phyloP scores from a whole-genome alignment of 208 protist species.

The Leishmania amazonensis region DNA sequence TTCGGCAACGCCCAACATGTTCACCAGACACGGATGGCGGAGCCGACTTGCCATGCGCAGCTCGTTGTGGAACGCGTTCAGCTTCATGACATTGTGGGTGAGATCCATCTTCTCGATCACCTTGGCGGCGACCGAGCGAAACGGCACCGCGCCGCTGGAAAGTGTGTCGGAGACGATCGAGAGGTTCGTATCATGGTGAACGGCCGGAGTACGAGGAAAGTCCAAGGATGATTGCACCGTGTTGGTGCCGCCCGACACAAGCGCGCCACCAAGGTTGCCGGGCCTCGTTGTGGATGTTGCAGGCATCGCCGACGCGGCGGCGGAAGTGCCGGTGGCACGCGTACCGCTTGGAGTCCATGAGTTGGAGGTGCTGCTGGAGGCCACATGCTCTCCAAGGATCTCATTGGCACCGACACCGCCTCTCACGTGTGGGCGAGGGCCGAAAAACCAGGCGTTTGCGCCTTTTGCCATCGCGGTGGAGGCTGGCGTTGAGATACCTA shows the following conservation, averaged over 20 bases:
- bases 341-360: not conserved
- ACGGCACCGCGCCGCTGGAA: slow-evolving; percentile 25
- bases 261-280: not conserved
- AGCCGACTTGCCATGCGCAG: slow-evolving; percentile 63
- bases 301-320: not conserved
- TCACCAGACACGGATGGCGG: slow-evolving; percentile 67
- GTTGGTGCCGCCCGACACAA: not conserved
- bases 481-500: not conserved
- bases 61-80: slow-evolving; percentile 68
- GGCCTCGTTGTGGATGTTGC: slow-evolving; percentile 5
- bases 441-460: not conserved
- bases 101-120: slow-evolving; percentile 64
- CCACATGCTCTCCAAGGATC: not conserved
- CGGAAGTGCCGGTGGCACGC: not conserved
- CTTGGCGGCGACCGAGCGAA: slow-evolving; percentile 77
- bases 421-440: not conserved
- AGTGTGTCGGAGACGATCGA: slow-evolving; percentile 17
- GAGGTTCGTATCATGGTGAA: slow-evolving; percentile 13
- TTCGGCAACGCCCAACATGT: slow-evolving; percentile 69
- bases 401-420: not conserved
- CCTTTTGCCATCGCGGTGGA: not conserved
- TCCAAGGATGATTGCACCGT: slow-evolving; percentile 12
- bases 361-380: not conserved
- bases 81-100: slow-evolving; percentile 35
- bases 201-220: slow-evolving; percentile 9